Percentiles rank a stretch among this genome's conserved stretches.
phyloP scores from a whole-genome alignment of 176 grass and related monocot species.

The Dendrocalamus sinicus region DNA sequence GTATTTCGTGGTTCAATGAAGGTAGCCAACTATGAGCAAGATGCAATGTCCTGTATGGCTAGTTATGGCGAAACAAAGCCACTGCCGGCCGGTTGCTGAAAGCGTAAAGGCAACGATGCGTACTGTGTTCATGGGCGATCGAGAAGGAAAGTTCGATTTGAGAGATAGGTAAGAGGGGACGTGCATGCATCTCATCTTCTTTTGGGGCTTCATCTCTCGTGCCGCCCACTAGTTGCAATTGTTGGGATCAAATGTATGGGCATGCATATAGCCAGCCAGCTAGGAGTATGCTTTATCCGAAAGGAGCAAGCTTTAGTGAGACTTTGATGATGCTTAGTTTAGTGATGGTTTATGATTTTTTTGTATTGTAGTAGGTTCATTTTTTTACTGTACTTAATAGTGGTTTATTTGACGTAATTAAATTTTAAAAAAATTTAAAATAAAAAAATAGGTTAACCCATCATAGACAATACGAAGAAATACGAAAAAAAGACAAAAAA shows the following conservation, averaged over 20 bases:
- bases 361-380: too few species aligned
- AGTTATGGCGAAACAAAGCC: slow-evolving; percentile 15
- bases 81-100: not conserved
- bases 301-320: too few species aligned
- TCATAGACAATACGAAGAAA: too few species aligned
- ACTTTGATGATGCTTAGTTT: too few species aligned
- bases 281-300: not conserved
- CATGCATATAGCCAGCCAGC: not conserved
- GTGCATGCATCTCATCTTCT: not conserved
- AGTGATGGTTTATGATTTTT: too few species aligned
- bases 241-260: not conserved
- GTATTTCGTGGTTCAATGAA: not conserved
- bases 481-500: too few species aligned
- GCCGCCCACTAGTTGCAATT: not conserved
- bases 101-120: not conserved
- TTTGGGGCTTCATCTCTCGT: slow-evolving; percentile 29
- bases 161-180: not conserved
- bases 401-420: too few species aligned
- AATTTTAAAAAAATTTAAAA: too few species aligned
- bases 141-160: not conserved
- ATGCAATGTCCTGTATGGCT: not conserved
- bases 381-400: too few species aligned
- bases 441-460: too few species aligned
- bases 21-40: not conserved
- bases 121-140: not conserved